Percentiles rank a stretch among this genome's conserved stretches.
Conservation (phyloP, 768 basidiomycete genomes). For the Neoboletus brunneissimus region DNA sequence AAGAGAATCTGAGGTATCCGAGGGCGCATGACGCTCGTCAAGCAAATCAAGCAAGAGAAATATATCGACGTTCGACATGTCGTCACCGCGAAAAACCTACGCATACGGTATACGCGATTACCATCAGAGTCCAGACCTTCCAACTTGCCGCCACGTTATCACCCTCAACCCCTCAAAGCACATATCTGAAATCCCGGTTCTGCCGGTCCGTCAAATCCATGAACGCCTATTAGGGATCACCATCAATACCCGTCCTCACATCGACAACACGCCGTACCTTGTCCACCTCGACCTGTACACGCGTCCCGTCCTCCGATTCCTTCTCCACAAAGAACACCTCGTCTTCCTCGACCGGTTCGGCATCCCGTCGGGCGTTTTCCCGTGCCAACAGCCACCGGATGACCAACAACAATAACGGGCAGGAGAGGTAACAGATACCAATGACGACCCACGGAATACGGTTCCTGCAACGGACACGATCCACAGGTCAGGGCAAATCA, state of each 20-base stretch:
- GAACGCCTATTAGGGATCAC: slow-evolving; percentile 47
- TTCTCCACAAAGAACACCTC: slow-evolving; percentile 63
- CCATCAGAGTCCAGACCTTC: not conserved
- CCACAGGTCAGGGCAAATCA: not conserved
- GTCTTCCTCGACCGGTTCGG: slow-evolving; percentile 53
- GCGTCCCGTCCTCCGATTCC: slow-evolving; percentile 47
- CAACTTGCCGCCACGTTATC: not conserved
- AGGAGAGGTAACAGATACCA: slow-evolving; percentile 55
- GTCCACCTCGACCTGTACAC: slow-evolving; percentile 56
- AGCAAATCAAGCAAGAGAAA: too few relatives aligned
- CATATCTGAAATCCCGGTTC: slow-evolving; percentile 72
- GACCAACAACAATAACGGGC: slow-evolving; percentile 45
- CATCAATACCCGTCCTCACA: not conserved
- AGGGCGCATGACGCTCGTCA: too few relatives aligned
- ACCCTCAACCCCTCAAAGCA: slow-evolving; percentile 40
- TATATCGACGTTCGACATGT: too few relatives aligned
- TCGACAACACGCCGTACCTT: slow-evolving; percentile 44
- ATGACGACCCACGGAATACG: slow-evolving; percentile 78
- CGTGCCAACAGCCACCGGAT: slow-evolving; percentile 53
- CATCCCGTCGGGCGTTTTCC: slow-evolving; percentile 66
- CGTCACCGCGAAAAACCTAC: too few relatives aligned
- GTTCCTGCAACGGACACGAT: slow-evolving; percentile 43
- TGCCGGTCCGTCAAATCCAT: slow-evolving; percentile 71
- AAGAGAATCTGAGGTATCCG: too few relatives aligned
- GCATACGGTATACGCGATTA: too few relatives aligned